These are phyloP conservation scores for Zizania palustris DNA, from an alignment of 202 grass and related monocot species.

Conservation along the genomic window DNA sequence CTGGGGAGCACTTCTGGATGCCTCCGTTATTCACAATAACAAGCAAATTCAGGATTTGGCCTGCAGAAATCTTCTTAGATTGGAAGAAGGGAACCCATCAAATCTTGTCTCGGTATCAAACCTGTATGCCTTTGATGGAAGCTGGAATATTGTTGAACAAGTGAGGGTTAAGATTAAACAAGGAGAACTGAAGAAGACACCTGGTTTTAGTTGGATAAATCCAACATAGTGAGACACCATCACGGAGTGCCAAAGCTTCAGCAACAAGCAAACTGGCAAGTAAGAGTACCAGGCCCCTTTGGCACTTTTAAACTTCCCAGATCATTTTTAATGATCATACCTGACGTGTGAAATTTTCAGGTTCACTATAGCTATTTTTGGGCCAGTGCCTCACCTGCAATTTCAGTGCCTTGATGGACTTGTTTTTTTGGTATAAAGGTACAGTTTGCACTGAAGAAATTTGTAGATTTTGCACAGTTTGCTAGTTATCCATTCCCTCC, in stretches of 20 bases:
- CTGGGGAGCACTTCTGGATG: slow-evolving; percentile 71
- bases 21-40: slow-evolving; percentile 57
- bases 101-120: slow-evolving; percentile 69
- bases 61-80: slow-evolving; percentile 56
- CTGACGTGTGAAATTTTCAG: not conserved
- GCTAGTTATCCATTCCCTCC: too few relatives aligned
- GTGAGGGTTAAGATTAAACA: slow-evolving; percentile 68
- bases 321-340: not conserved
- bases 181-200: slow-evolving; percentile 52
- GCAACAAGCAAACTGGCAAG: not conserved
- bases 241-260: not conserved
- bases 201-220: slow-evolving; percentile 65
- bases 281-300: not conserved
- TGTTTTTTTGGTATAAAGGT: too few relatives aligned
- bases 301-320: not conserved
- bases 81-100: slow-evolving; percentile 53
- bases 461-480: too few relatives aligned
- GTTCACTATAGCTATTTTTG: not conserved
- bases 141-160: slow-evolving; percentile 64
- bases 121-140: slow-evolving; percentile 62
- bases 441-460: too few relatives aligned
- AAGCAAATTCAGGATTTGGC: slow-evolving; percentile 64
- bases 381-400: too few relatives aligned
- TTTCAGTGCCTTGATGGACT: too few relatives aligned
- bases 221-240: slow-evolving; percentile 9